Evolutionary conservation across 805 yeast species (phyloP), one percentile per base, ranked within the genome.

Genomic region (Candida maltosa): DNA sequence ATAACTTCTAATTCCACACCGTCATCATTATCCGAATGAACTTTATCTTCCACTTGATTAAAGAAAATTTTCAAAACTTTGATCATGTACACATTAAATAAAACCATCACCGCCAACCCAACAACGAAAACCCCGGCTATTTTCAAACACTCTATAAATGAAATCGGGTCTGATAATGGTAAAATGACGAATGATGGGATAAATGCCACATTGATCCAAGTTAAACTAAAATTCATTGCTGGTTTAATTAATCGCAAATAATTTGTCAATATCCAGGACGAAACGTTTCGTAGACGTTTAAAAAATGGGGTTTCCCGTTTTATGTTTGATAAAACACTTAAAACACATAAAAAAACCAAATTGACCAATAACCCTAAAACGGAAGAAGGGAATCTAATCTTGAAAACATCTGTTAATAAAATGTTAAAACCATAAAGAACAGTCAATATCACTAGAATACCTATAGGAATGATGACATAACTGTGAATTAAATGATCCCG

Each of bases 201-300:
- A 65, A 84, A 85, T 51, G 80, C 83, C 5, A 82, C 71, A 52
- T 81, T 83, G 58, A 85, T 85, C 91, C 93, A 84, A 37, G 82
- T 69, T 32, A 84, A 64, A 2, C 82, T 67, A 53, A 83, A 81
- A 41, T 83, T 82, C 61, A 75, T 73, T 11, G 87, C 76, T n/a
- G 82, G 73, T 32, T 80, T 78, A 32, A 80, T 57, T 9, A 66
- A 22, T 27, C 42, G 45, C 26, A 67, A 47, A 36, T 67, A 66
- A 32, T 53, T 44, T 11, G 55, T 52, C 19, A 65, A 44, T 2
- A 56, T 23, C 49, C 57, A 49, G 1, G 39, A 28, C 11, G 52
- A 30, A 23, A 45, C 48, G 4, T 15, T 30, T 11, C 22, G 19
- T 4, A 16, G 31, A 4, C 49, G 32, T 1, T 37, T 34, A 35